phyloP scores from a whole-genome alignment of 148 eudicot genomes.

The Rhododendron molle region DNA sequence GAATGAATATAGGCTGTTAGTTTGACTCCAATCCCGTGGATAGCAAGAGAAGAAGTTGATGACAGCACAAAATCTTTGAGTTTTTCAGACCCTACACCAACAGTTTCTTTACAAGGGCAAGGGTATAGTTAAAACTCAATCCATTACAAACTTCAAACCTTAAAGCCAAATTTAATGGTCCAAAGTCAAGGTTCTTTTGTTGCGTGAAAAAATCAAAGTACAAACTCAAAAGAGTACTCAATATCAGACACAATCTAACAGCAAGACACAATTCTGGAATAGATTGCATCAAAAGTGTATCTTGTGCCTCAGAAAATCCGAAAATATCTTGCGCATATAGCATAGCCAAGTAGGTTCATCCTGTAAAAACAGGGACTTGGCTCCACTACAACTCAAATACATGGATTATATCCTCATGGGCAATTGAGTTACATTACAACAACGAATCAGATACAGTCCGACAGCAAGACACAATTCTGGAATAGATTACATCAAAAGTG shows the following conservation, averaged over 20 bases:
- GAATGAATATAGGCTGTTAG: neutral
- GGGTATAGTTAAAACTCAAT: constrained; percentile 57
- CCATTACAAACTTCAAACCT: neutral
- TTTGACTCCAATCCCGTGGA: constrained; percentile 55
- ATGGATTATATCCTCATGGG: constrained; percentile 45
- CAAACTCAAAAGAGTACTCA: neutral
- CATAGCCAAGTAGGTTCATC: constrained; percentile 47
- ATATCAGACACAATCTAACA: neutral
- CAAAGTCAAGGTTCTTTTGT: neutral
- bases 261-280: neutral
- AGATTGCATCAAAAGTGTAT: neutral
- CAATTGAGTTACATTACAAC: neutral
- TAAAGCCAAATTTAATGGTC: neutral
- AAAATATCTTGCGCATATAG: constrained; percentile 35
- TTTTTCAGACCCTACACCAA: constrained; percentile 46
- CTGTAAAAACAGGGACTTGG: constrained; percentile 50
- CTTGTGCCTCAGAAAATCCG: constrained; percentile 48
- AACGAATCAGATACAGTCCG: neutral
- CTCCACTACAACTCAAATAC: constrained; percentile 44
- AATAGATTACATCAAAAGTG: neutral
- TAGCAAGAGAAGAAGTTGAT: constrained; percentile 63
- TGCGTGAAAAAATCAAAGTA: neutral
- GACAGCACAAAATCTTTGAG: constrained; percentile 53
- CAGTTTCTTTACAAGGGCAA: neutral
- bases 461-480: too few relatives aligned